Evolutionary conservation across 176 grass and related monocot genomes (phyloP).

Genomic region (Echinochloa phyllopogon): DNA sequence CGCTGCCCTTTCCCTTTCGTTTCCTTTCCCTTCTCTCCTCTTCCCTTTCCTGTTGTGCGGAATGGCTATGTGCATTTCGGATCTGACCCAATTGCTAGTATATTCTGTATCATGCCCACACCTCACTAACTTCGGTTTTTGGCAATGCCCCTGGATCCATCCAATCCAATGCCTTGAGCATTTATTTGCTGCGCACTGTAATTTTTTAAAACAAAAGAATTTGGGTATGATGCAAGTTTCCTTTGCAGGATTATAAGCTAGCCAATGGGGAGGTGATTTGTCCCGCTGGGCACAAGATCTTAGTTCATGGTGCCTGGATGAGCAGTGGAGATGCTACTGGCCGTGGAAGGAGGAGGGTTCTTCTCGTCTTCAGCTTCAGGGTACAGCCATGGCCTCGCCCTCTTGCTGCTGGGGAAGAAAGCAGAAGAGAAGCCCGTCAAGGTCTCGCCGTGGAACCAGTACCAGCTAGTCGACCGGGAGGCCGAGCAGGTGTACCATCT

Average conservation of each 20-base stretch:
- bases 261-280: constrained; percentile 27
- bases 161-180: neutral
- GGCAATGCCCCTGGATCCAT: neutral
- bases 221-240: constrained; percentile 32
- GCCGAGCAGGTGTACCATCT: constrained; percentile 56
- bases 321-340: constrained; percentile 92
- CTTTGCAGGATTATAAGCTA: constrained; percentile 20
- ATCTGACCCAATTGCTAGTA: neutral
- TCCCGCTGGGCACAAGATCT: constrained; percentile 31
- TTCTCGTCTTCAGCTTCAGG: constrained; percentile 99
- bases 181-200: neutral
- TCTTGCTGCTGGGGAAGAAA: constrained; percentile 84
- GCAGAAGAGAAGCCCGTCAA: constrained; percentile 80
- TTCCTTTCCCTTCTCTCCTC: too few relatives aligned
- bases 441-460: constrained; percentile 77
- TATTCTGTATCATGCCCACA: neutral
- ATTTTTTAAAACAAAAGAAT: neutral
- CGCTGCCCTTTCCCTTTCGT: neutral
- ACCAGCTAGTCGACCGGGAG: constrained; percentile 69
- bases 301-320: constrained; percentile 67
- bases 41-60: neutral
- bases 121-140: neutral
- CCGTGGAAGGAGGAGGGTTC: constrained; percentile 98
- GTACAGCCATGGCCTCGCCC: constrained; percentile 88
- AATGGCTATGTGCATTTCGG: neutral